Percentiles rank a stretch among this genome's conserved stretches.
Conservation (phyloP, 768 basidiomycete species). For the Pleurotus citrinopileatus region DNA sequence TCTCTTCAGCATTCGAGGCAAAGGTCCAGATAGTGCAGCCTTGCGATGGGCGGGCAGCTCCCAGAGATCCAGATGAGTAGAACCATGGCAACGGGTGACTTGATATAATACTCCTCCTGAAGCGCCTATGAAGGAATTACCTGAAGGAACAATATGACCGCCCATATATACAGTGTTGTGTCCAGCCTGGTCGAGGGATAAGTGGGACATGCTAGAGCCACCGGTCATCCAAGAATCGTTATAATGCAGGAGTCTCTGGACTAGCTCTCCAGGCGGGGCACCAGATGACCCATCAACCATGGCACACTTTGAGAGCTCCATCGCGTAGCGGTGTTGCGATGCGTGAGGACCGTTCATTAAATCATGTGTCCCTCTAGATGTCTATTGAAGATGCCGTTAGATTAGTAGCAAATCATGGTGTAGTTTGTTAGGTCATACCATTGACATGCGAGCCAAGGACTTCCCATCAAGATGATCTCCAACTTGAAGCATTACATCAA, state of each 20-base stretch:
- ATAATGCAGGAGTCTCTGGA: conserved; percentile 1
- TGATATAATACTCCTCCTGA: conserved; percentile 6
- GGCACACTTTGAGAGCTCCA: conserved; percentile 3
- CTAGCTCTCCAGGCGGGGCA: background rate
- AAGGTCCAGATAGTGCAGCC: background rate
- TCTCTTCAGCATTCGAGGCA: background rate
- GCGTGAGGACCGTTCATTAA: conserved; percentile 7
- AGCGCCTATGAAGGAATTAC: conserved; percentile 5
- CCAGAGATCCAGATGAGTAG: conserved; percentile 8
- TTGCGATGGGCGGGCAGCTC: conserved; percentile 6
- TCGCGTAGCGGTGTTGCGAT: conserved; percentile 4
- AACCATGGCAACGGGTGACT: background rate
- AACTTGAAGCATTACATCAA: conserved; percentile 3
- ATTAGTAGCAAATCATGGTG: too few species aligned
- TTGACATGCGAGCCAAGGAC: conserved; percentile 5
- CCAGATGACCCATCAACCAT: conserved; percentile 4
- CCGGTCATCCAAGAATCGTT: conserved; percentile 8
- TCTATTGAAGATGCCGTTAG: background rate
- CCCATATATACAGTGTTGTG: conserved; percentile 1
- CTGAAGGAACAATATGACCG: background rate
- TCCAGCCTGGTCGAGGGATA: background rate
- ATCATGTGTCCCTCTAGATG: conserved; percentile 2
- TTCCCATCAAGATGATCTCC: conserved; percentile 8
- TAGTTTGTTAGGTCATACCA: background rate
- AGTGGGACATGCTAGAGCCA: conserved; percentile 3